Evolutionary conservation across 2,329 filamentous ascomycete genomes (phyloP).

Genomic region (Xylariaceae sp.): DNA sequence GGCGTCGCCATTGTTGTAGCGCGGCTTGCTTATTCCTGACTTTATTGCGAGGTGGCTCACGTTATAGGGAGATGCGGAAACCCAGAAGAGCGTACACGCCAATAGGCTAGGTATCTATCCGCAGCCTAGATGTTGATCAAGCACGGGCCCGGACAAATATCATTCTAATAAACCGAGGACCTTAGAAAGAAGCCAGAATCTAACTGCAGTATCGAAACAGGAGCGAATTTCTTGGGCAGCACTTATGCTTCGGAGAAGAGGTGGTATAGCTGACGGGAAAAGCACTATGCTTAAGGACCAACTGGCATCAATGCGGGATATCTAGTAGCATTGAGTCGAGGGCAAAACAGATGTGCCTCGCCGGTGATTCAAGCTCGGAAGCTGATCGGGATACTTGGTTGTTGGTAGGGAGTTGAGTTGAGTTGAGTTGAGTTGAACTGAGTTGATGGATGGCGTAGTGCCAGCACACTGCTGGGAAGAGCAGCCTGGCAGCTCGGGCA

Average conservation of each 20-base stretch:
- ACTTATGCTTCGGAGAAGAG: background rate
- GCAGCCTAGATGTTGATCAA: too few relatives aligned
- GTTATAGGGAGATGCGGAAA: background rate
- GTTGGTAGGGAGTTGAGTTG: too few relatives aligned
- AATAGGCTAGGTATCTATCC: background rate
- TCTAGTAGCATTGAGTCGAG: background rate
- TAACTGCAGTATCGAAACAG: background rate
- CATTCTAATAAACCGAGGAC: background rate
- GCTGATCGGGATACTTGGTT: background rate
- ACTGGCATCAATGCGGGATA: background rate
- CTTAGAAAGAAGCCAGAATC: background rate
- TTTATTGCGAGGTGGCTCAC: background rate
- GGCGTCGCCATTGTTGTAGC: conserved; percentile 9
- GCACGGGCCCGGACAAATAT: background rate
- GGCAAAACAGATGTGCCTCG: background rate
- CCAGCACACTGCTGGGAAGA: too few relatives aligned
- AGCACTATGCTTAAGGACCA: background rate
- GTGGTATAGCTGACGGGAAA: background rate
- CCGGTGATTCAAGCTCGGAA: background rate
- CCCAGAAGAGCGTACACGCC: background rate
- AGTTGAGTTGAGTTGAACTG: too few relatives aligned
- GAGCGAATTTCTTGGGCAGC: background rate
- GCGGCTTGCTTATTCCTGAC: background rate
- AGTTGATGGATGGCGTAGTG: too few relatives aligned
- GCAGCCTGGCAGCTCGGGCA: too few relatives aligned